Base-by-base conservation (phyloP, 441 rosid species). In the Arabidopsis hybrid region DNA sequence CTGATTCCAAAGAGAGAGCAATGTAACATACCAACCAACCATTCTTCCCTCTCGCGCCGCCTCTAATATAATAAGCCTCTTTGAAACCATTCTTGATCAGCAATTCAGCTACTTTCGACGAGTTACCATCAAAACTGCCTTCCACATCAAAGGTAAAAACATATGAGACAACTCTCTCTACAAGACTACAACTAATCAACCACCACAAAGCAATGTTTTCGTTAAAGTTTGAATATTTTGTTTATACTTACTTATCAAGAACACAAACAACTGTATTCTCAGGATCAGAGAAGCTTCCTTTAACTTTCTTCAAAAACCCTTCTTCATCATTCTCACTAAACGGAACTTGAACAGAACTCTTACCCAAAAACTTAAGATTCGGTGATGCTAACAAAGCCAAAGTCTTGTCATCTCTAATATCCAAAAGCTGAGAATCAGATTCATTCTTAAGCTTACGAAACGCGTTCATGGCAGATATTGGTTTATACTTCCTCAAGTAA, bases 51-150 rank as follows among this genome's bases (percentile, higher is more conserved):
- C 91, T 77, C 10, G 86, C 90, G 9, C 98, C 98, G 4, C 85
- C 93, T 80, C 71, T 88, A 81, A 91, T 86, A 51, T 91, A 95
- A 78, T 85, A 89, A 72, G 89, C 93, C 83, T 89, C 97, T 78
- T 89, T 86, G 79, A 93, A 91, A 1, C 97, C 97, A 75, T 86
- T 85, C 75, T 91, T 73, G 65, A 80, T 68, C 79, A 88, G 35
- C 73, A 86, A 78, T 68, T 85, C 87, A 36, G 91, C 89, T 13
- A 79, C 91, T 79, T 75, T 85, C 75, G 72, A 13, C 40, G 93
- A 88, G 81, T 79, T 78, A 56, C 88, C 91, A 80, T 88, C 93
- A 78, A 84, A 83, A 84, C 93, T 88, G 73, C 87, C 88, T 84
- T 85, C 78, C 85, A 72, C 87, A 83, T 67, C 78, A 21, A 21